A percentile compares a stretch with the other conserved stretches of the same genome.
Evolutionary conservation across 805 yeast species (phyloP).

Genomic region (Yamadazyma sp.): DNA sequence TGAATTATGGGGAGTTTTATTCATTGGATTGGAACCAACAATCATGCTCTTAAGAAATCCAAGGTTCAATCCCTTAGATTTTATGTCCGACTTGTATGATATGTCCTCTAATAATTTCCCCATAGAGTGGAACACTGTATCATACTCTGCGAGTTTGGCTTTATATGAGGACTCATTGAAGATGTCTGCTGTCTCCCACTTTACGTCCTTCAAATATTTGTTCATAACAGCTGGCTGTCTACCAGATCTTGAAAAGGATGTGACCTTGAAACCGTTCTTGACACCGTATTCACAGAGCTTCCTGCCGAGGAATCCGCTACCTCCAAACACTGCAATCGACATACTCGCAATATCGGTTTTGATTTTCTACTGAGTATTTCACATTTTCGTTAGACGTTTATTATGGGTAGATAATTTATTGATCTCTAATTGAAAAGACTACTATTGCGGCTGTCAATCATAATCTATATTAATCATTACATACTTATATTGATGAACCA

Average conservation of each 20-base stretch:
- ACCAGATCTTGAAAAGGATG: constrained; percentile 70
- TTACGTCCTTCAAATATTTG: constrained; percentile 57
- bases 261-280: constrained; percentile 60
- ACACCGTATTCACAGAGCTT: constrained; percentile 69
- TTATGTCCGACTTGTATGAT: constrained; percentile 59
- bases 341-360: too few relatives aligned
- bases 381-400: too few relatives aligned
- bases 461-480: not conserved
- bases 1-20: constrained; percentile 40
- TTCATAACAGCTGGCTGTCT: constrained; percentile 39
- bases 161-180: constrained; percentile 62
- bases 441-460: too few relatives aligned
- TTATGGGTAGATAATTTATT: not conserved
- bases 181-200: constrained; percentile 68
- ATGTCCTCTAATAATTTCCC: constrained; percentile 74
- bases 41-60: constrained; percentile 20
- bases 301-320: constrained; percentile 77
- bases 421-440: not conserved
- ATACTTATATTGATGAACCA: not conserved
- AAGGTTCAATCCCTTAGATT: constrained; percentile 21
- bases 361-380: too few relatives aligned
- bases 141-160: constrained; percentile 45
- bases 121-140: constrained; percentile 77
- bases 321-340: constrained; percentile 73
- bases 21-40: constrained; percentile 65